Conservation (phyloP, 1,284 basidiomycete species). For the Cutaneotrichosporon sp. region DNA sequence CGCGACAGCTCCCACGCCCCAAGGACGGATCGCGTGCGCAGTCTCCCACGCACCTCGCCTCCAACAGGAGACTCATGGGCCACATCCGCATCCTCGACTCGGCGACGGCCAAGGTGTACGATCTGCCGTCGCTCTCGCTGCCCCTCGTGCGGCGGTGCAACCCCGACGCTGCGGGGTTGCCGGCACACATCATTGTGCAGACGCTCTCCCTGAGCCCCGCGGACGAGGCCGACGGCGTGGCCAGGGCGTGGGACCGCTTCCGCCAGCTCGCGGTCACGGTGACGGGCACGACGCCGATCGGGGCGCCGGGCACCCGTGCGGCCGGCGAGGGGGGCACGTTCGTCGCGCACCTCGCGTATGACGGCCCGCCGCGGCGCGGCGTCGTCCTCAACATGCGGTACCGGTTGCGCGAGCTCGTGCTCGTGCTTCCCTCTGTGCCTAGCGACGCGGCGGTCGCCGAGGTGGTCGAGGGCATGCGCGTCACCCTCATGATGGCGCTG, state of each 20-base stretch:
- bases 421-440: not conserved
- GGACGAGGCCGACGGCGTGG: not conserved
- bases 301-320: not conserved
- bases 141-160: not conserved
- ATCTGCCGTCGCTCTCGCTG: not conserved
- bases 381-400: not conserved
- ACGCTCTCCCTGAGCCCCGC: not conserved
- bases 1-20: not conserved
- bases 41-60: not conserved
- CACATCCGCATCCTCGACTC: slow-evolving; percentile 1
- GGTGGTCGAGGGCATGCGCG: not conserved
- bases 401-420: not conserved
- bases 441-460: not conserved
- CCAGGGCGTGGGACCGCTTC: not conserved
- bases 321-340: not conserved
- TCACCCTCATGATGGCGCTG: not conserved
- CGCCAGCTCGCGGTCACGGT: not conserved
- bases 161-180: not conserved
- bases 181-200: not conserved
- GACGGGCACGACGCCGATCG: not conserved
- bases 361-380: not conserved
- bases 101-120: not conserved
- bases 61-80: not conserved
- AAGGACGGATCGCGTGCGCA: not conserved
- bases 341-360: not conserved